phyloP scores from a whole-genome alignment of 2,329 filamentous ascomycete genomes.

The Botryotinia convoluta region DNA sequence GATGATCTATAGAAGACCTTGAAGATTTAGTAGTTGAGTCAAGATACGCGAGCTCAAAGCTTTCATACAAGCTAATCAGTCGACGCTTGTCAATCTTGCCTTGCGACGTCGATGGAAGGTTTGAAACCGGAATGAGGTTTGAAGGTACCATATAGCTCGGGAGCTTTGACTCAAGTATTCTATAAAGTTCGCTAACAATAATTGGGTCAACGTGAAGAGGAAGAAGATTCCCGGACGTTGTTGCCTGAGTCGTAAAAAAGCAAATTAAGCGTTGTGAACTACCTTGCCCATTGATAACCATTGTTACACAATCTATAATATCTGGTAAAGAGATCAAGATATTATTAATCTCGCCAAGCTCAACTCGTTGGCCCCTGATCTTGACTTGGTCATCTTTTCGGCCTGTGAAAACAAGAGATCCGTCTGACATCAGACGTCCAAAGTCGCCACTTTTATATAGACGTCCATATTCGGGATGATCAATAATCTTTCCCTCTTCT shows the following conservation, averaged over 20 bases:
- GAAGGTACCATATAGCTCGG: constrained; percentile 79
- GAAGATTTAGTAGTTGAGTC: constrained; percentile 34
- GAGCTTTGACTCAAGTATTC: constrained; percentile 53
- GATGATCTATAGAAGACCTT: constrained; percentile 26
- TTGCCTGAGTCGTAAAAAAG: constrained; percentile 60
- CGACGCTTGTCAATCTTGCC: constrained; percentile 67
- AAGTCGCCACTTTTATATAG: constrained; percentile 82
- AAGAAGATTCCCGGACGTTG: constrained; percentile 17
- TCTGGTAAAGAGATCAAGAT: constrained; percentile 51
- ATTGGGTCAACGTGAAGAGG: constrained; percentile 41
- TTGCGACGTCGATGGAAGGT: constrained; percentile 68
- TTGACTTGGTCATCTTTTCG: constrained; percentile 79
- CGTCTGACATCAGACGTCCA: constrained; percentile 74
- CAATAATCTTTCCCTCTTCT: constrained; percentile 64
- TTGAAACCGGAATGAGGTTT: constrained; percentile 65
- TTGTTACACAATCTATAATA: constrained; percentile 61
- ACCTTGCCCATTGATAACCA: constrained; percentile 50
- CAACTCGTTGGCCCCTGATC: constrained; percentile 74
- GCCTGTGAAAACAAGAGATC: constrained; percentile 69
- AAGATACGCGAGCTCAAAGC: constrained; percentile 48
- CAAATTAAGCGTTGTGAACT: constrained; percentile 57
- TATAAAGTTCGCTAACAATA: constrained; percentile 50
- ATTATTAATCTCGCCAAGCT: constrained; percentile 72
- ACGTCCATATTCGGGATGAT: constrained; percentile 65
- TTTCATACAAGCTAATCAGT: constrained; percentile 50